Conservation (phyloP, 345 rosid genomes). For the Microcos paniculata region DNA sequence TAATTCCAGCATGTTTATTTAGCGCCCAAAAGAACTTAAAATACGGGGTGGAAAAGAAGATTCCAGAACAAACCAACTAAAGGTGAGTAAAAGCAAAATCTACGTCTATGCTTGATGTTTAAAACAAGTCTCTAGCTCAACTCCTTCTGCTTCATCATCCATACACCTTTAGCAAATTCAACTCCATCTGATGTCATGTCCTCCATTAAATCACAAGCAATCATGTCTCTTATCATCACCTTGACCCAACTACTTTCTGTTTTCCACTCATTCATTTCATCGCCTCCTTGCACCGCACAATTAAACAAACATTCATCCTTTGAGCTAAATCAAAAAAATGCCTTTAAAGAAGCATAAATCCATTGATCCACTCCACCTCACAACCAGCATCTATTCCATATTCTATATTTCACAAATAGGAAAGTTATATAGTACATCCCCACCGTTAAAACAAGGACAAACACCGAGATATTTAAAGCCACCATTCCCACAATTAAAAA, state of each 20-base stretch:
- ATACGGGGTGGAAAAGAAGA: constrained; percentile 1
- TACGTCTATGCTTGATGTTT: neutral
- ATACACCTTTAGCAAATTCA: neutral
- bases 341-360: constrained; percentile 20
- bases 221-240: constrained; percentile 10
- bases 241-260: constrained; percentile 21
- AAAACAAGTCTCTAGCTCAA: constrained; percentile 12
- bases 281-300: constrained; percentile 12
- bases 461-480: constrained; percentile 9
- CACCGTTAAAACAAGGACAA: constrained; percentile 16
- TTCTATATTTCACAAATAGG: constrained; percentile 29
- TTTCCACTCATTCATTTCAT: neutral
- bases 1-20: constrained; percentile 9
- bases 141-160: neutral
- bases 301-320: constrained; percentile 9
- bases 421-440: constrained; percentile 16
- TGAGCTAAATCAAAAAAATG: neutral
- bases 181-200: constrained; percentile 7
- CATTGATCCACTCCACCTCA: constrained; percentile 16
- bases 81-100: constrained; percentile 4
- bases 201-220: constrained; percentile 17
- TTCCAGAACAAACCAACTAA: constrained; percentile 14
- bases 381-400: constrained; percentile 43
- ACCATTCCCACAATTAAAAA: constrained; percentile 37
- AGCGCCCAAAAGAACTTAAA: constrained; percentile 9